A percentile compares a stretch with the other conserved stretches of the same genome.
Evolutionary conservation across 2,329 filamentous ascomycete species (phyloP).

Genomic region (Tolypocladium inflatum): DNA sequence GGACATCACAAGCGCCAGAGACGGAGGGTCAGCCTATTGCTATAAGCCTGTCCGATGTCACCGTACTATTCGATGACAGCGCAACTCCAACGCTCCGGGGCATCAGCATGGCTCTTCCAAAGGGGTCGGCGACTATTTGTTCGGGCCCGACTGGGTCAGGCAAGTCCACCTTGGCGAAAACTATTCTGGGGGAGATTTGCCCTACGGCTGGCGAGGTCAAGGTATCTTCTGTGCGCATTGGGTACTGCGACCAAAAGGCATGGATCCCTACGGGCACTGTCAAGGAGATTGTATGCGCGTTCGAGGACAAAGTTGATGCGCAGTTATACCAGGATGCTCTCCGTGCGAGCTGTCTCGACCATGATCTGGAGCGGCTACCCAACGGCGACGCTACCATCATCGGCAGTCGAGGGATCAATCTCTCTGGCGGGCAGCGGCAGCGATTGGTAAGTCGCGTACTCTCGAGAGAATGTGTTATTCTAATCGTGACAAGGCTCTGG

Average conservation of each 20-base stretch:
- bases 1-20: background rate
- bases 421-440: background rate
- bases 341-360: background rate
- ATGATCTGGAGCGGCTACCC: background rate
- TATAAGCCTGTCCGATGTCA: background rate
- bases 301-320: background rate
- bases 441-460: background rate
- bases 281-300: background rate
- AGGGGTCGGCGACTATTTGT: background rate
- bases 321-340: background rate
- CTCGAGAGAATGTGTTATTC: background rate
- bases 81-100: background rate
- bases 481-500: background rate
- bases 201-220: background rate
- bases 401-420: background rate
- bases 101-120: background rate
- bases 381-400: background rate
- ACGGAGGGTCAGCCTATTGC: background rate
- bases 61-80: background rate
- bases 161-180: background rate
- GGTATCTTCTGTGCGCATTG: background rate
- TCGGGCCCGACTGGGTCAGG: background rate
- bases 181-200: background rate
- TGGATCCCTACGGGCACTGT: background rate
- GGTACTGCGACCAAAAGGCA: background rate